Base-by-base conservation (phyloP, 208 protist genomes). In the Trypanosoma vivax region DNA sequence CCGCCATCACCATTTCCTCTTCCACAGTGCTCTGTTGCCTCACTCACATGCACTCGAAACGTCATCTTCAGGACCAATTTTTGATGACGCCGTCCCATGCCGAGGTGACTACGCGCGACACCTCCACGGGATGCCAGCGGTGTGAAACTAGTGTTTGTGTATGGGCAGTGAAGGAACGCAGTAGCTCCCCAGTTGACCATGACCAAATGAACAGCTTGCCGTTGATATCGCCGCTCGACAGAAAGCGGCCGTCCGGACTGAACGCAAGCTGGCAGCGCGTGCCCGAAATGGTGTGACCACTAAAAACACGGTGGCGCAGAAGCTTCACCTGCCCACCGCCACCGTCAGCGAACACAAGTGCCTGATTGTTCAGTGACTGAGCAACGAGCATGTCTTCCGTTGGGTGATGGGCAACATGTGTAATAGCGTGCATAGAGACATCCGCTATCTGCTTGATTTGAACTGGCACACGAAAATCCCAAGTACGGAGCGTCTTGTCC, bases 391-490 rank as follows among this genome's bases (percentile, higher is more conserved):
- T 95, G 48, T 91, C 80, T 45, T 94, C 74, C 16, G 85, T 90
- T 2, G 96, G 97, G 75, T 97, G 92, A 27, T 83, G 51, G 7
- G 78, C 67, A 5, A 90, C 78, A 60, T 94, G 83, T 11, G 82
- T 79, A 68, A 90, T 91, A 66, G 83, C 80, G 65, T 98, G 95
- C 83, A 98, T 96, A 18, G 69, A 58, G 6, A 94, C 91, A 42
- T 98, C 96, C 14, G 91, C 86, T 48, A 98, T 95, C 59, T 97
- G 85, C 67, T 97, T 98, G 50, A 98, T 96, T 19, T 92, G 90
- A 16, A 98, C 93, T 3, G 96, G 96, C 30, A 98, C 90, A 42
- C 92, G 84, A 52, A 87, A 97, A 42, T 99, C 97, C 97, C 97
- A 99, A 11, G 97, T 83, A 51, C 95, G 87, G 29, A 99, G 61